A percentile compares a stretch with the other conserved stretches of the same genome.
These are phyloP conservation scores for Trichophyton equinum DNA, from an alignment of 2,329 filamentous ascomycete genomes.

Conservation along the genomic window DNA sequence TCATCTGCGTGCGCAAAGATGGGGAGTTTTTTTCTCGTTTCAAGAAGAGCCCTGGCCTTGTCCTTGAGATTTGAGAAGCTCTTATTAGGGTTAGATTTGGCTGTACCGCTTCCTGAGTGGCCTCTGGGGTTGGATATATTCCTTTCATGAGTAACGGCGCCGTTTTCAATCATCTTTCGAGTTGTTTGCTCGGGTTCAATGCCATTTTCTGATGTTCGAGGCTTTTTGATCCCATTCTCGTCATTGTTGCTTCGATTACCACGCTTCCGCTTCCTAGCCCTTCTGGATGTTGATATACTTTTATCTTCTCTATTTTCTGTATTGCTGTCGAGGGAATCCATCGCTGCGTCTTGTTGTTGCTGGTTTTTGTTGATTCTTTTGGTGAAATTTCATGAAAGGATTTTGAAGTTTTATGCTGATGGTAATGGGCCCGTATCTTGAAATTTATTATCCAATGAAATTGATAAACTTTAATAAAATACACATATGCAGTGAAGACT, in stretches of 20 bases:
- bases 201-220: neutral
- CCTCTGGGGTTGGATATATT: neutral
- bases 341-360: neutral
- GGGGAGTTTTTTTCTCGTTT: slow-evolving; percentile 55
- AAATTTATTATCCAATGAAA: neutral
- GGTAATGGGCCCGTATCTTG: neutral
- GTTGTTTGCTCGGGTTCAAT: neutral
- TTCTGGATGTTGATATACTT: neutral
- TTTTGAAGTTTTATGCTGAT: neutral
- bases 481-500: neutral
- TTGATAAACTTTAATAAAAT: neutral
- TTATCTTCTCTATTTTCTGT: neutral
- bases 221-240: neutral
- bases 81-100: slow-evolving; percentile 7
- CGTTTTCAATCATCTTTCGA: neutral
- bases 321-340: neutral
- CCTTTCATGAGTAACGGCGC: neutral
- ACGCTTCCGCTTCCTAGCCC: neutral
- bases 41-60: slow-evolving; percentile 37
- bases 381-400: neutral
- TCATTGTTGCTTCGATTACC: neutral
- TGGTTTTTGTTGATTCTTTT: neutral
- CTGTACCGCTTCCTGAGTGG: slow-evolving; percentile 5
- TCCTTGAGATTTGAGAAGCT: slow-evolving; percentile 23
- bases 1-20: slow-evolving; percentile 64